A percentile compares a stretch with the other conserved stretches of the same genome.
These are phyloP conservation scores for Oehlia diaphana DNA, from an alignment of 192 early-diverging fungal genomes.

Conservation along the genomic window DNA sequence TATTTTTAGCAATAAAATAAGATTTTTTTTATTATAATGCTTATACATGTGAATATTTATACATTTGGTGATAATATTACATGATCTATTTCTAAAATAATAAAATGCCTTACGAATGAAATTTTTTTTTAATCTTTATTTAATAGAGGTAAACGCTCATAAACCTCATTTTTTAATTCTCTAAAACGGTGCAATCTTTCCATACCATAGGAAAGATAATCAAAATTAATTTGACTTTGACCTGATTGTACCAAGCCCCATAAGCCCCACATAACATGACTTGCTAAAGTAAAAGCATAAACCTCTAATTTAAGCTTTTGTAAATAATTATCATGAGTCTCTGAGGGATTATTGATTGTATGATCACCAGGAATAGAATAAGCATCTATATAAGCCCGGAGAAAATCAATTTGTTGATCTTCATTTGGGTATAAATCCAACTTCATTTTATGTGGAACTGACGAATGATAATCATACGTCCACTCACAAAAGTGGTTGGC, in stretches of 20 bases:
- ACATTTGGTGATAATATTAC: too few species aligned
- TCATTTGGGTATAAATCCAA: slow-evolving; percentile 54
- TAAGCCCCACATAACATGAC: slow-evolving; percentile 75
- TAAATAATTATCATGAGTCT: neutral
- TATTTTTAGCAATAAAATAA: too few species aligned
- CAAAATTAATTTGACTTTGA: slow-evolving; percentile 77
- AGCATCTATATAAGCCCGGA: slow-evolving; percentile 64
- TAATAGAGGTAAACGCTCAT: neutral
- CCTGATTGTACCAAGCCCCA: slow-evolving; percentile 79
- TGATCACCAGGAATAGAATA: neutral
- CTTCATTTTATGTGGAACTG: slow-evolving; percentile 44
- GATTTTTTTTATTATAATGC: too few species aligned
- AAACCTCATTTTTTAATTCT: neutral
- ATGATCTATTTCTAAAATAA: too few species aligned
- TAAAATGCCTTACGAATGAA: too few species aligned
- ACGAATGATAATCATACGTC: slow-evolving; percentile 76
- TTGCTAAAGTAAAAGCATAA: slow-evolving; percentile 45
- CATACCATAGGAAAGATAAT: slow-evolving; percentile 66
- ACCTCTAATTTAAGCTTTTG: slow-evolving; percentile 38
- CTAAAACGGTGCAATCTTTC: neutral
- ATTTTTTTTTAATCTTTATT: too few species aligned
- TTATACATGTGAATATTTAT: too few species aligned
- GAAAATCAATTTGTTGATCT: slow-evolving; percentile 57
- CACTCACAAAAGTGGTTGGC: slow-evolving; percentile 88
- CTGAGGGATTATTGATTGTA: slow-evolving; percentile 27